Percentiles rank a stretch among this genome's conserved stretches.
Conservation (phyloP, 2,329 filamentous ascomycete genomes). For the Biscogniauxia sp. region DNA sequence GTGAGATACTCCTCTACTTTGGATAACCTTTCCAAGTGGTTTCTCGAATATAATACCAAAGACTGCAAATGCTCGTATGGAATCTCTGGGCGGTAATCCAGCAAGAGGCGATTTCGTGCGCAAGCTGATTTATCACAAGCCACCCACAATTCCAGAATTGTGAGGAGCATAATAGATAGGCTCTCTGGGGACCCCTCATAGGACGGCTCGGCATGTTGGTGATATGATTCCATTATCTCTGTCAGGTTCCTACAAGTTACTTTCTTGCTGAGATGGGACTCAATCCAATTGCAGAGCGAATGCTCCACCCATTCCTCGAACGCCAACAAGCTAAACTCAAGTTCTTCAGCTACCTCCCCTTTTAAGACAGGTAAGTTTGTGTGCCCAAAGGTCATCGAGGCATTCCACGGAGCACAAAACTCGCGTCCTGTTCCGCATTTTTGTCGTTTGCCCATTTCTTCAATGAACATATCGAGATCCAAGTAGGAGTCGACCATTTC, state of each 20-base stretch:
- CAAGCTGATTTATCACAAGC: slow-evolving; percentile 50
- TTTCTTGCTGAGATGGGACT: neutral
- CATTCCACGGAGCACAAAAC: neutral
- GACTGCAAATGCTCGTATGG: slow-evolving; percentile 37
- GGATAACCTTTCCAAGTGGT: slow-evolving; percentile 45
- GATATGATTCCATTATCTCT: slow-evolving; percentile 35
- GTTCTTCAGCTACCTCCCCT: neutral
- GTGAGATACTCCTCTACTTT: slow-evolving; percentile 47
- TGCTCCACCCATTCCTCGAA: neutral
- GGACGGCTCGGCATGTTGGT: slow-evolving; percentile 14
- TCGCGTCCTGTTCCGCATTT: neutral
- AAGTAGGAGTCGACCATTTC: neutral
- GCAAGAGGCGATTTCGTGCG: slow-evolving; percentile 35
- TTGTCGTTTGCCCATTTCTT: neutral
- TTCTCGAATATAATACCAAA: slow-evolving; percentile 42
- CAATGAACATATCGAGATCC: neutral
- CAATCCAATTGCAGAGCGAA: neutral
- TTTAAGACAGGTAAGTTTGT: neutral
- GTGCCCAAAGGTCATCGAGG: neutral
- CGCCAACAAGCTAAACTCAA: neutral
- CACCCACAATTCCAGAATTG: slow-evolving; percentile 57
- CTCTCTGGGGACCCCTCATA: slow-evolving; percentile 45
- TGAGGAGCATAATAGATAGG: slow-evolving; percentile 55
- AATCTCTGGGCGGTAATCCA: slow-evolving; percentile 47
- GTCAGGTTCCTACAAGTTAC: neutral